Evolutionary conservation across 2,329 filamentous ascomycete genomes (phyloP), one percentile per base, ranked within the genome.

Genomic region (Trichoderma simmonsii): DNA sequence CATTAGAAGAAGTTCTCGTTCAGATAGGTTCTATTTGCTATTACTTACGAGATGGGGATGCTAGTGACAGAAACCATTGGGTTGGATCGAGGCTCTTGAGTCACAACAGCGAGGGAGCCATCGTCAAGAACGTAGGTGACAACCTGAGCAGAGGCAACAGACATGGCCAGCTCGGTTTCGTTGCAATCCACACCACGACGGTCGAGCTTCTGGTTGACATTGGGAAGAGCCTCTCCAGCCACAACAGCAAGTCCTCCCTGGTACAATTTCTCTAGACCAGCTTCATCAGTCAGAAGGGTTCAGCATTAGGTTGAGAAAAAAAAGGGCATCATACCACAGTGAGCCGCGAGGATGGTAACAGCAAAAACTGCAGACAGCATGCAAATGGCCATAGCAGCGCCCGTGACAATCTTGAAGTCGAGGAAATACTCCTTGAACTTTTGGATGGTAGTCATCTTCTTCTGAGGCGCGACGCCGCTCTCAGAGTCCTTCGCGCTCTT

Each of bases 1-100:
- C 11, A 21, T 65, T 15, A 70, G 66, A 34, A 32, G 63, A n/a
- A 26, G 14, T 24, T 15, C 34, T 14, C 2, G 4, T 3, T 21
- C 48, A 32, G 14, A 26, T 28, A 15, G 2, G 9, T 5, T n/a
- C 4, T 8, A 18, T 11, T 9, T 18, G 9, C 3, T 24, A n/a
- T 30, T n/a, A 75, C 81, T 77, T 75, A 83, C 81, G 80, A 80
- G 73, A 82, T 76, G 1, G 81, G 80, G 28, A 81, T 76, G 60
- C 76, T 79, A 70, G 78, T 73, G 39, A 73, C 61, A 36, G 57
- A 63, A 59, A 51, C 30, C 36, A 14, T 24, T n/a, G 24, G 56
- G 28, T 60, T 62, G 8, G 56, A 24, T 24, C 4, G 61, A 48
- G 30, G 36, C 2, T 63, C 18, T 39, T 73, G 67, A 12, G 56